Conservation (phyloP, 2,329 filamentous ascomycete genomes). For the Pyrenochaeta sp. region DNA sequence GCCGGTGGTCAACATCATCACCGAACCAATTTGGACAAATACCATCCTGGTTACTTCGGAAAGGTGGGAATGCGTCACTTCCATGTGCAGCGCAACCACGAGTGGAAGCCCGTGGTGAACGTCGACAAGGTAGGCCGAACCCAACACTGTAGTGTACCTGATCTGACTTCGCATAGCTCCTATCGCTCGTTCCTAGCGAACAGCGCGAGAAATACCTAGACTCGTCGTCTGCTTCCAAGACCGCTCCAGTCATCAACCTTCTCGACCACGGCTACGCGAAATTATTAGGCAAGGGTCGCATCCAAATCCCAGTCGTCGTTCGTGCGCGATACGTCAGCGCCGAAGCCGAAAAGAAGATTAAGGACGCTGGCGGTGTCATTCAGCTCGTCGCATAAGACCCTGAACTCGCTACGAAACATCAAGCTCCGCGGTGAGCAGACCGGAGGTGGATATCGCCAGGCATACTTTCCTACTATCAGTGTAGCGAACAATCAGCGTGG, state of each 20-base stretch:
- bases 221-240: too few species aligned
- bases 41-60: conserved; percentile 99
- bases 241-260: conserved; percentile 97
- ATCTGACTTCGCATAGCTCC: too few species aligned
- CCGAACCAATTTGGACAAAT: conserved; percentile 90
- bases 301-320: not conserved
- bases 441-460: not conserved
- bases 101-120: conserved; percentile 99
- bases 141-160: too few species aligned
- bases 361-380: not conserved
- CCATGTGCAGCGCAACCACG: conserved; percentile 94
- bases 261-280: conserved; percentile 36
- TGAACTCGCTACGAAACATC: not conserved
- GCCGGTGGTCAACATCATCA: conserved; percentile 99
- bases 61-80: conserved; percentile 78
- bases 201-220: conserved; percentile 91
- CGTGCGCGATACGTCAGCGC: not conserved
- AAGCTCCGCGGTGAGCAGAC: not conserved
- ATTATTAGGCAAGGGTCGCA: not conserved
- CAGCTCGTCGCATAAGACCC: not conserved
- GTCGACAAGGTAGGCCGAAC: too few species aligned
- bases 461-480: not conserved
- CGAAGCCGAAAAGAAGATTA: not conserved
- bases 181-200: conserved; percentile 92
- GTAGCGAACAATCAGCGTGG: too few species aligned